Evolutionary conservation across 2,329 filamentous ascomycete species (phyloP), one percentile per base, ranked within the genome.

Genomic region (Lithohypha guttulata): DNA sequence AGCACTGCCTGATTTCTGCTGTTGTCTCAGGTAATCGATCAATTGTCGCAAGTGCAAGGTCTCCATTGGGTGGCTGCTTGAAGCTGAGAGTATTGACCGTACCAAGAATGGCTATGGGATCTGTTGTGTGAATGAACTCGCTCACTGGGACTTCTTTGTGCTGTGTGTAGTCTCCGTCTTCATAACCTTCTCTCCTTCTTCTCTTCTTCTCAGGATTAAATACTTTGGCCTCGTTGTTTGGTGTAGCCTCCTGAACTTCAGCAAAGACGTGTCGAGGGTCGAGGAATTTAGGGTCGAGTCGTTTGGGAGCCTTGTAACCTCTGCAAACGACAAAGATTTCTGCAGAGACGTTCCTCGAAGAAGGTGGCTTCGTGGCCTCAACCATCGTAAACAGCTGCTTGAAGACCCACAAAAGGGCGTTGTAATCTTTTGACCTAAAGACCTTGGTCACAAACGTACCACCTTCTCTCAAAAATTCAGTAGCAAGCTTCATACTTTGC

Each of bases 161-260:
- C 53, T 94, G 84, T 3, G 78, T 89, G 60, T 81, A 94, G 50
- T 98, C 86, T 23, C 85, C 89, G 61, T 98, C 91, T 50, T 96
- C 89, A 50, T 98, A 98, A 70, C 91, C 91, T 30, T 93, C 89
- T 68, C 91, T 73, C 74, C 95, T 96, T 42, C 91, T 71, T 75
- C 95, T 98, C 72, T 96, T 98, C 56, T 84, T 71, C 58, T 98
- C 91, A 0, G 91, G 91, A 50, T 98, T 95, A 69, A 89, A 98
- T 2, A 98, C 91, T 59, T 93, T 94, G 26, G 91, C 91, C 59
- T 98, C 91, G 51, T 96, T 93, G 61, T 96, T 98, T 1, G 86
- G 85, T 0, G 80, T 81, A 2, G 83, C 77, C 42, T 82, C 84
- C 21, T 81, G 69, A n/a, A 95, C 67, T 59, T 98, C 91, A 21